Percentiles rank a stretch among this genome's conserved stretches.
phyloP scores from a whole-genome alignment of 345 rosid genomes.

The Pseudoturritis turrita region DNA sequence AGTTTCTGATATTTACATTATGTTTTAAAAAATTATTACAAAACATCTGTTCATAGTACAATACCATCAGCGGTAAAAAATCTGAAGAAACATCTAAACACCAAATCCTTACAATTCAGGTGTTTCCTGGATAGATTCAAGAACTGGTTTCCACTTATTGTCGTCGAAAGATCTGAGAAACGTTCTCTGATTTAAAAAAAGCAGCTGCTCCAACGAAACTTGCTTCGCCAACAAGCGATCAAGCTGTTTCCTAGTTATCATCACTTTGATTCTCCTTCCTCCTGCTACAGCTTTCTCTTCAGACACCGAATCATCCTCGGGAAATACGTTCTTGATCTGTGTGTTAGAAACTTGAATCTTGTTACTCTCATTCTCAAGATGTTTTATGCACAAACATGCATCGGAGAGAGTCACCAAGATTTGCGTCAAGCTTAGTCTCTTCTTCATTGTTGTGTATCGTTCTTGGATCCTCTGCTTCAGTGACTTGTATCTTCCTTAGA shows the following conservation, averaged over 20 bases:
- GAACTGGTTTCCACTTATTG: constrained; percentile 42
- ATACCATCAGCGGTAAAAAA: background rate
- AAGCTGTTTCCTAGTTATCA: constrained; percentile 31
- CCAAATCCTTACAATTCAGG: constrained; percentile 18
- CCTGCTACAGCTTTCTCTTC: background rate
- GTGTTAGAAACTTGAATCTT: background rate
- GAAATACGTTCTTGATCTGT: constrained; percentile 2
- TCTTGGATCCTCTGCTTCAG: background rate
- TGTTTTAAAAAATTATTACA: background rate
- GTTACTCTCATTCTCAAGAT: background rate
- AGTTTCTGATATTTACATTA: constrained; percentile 3
- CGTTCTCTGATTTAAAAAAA: constrained; percentile 3
- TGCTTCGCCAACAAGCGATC: constrained; percentile 22
- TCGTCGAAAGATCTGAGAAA: background rate
- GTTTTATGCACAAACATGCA: constrained; percentile 6
- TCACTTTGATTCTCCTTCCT: constrained; percentile 25
- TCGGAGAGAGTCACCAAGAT: constrained; percentile 5
- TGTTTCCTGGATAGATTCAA: constrained; percentile 47
- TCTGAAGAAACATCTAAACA: background rate
- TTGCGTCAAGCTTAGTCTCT: constrained; percentile 18
- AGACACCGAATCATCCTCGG: background rate
- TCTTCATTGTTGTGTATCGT: constrained; percentile 5
- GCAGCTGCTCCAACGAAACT: constrained; percentile 17
- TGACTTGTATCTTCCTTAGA: background rate
- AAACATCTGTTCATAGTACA: background rate